Evolutionary conservation across 2,329 filamentous ascomycete genomes (phyloP).

Genomic region (Apiospora aurea): DNA sequence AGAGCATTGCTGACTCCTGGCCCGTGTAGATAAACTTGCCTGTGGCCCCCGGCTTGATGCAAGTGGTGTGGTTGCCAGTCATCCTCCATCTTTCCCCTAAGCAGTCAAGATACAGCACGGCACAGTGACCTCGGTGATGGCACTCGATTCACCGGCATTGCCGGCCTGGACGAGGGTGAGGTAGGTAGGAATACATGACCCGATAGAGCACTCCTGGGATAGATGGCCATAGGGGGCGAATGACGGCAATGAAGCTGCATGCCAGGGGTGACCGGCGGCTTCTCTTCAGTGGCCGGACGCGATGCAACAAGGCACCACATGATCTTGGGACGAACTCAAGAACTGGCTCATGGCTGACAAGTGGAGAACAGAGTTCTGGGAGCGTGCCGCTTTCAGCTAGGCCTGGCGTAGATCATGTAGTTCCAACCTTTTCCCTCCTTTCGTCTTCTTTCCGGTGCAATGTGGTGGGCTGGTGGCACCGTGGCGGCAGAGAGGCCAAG

Average conservation of each 20-base stretch:
- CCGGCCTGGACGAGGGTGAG: background rate
- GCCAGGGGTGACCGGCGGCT: background rate
- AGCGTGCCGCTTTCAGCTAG: background rate
- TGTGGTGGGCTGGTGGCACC: background rate
- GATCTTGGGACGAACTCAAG: conserved; percentile 6
- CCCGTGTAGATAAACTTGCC: background rate
- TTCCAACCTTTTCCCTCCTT: background rate
- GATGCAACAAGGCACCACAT: background rate
- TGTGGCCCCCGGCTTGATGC: conserved; percentile 1
- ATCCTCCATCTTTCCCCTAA: background rate
- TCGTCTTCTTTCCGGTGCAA: background rate
- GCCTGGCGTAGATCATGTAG: background rate
- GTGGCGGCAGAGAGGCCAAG: background rate
- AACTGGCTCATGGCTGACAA: background rate
- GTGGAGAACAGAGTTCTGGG: conserved; percentile 16
- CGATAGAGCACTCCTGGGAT: background rate
- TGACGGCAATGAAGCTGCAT: background rate
- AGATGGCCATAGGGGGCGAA: background rate
- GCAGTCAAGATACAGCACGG: background rate
- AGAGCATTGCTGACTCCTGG: background rate
- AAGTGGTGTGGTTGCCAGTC: conserved; percentile 18
- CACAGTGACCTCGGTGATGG: background rate
- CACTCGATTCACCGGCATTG: background rate
- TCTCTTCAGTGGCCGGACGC: background rate
- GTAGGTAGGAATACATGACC: background rate